Percentiles rank a stretch among this genome's conserved stretches.
Evolutionary conservation across 768 basidiomycete genomes (phyloP).

Genomic region (Daedalea quercina): DNA sequence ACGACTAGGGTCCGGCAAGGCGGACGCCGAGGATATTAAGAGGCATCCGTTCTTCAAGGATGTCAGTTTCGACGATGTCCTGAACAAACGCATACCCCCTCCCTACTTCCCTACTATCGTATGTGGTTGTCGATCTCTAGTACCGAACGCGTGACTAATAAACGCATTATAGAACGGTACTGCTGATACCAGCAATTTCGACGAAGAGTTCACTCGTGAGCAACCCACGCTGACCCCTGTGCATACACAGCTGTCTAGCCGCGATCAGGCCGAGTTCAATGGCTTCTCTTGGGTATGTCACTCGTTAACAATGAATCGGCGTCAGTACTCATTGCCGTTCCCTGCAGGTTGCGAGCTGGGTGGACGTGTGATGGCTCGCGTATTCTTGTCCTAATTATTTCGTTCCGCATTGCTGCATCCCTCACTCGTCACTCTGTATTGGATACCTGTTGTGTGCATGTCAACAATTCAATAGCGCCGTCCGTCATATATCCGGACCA

Average conservation of each 20-base stretch:
- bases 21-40: constrained; percentile 97
- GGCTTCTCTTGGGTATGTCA: constrained; percentile 88
- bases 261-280: constrained; percentile 93
- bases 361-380: constrained; percentile 23
- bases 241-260: constrained; percentile 83
- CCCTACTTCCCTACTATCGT: constrained; percentile 97
- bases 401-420: constrained; percentile 17
- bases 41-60: constrained; percentile 98
- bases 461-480: constrained; percentile 5
- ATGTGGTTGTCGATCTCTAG: constrained; percentile 25
- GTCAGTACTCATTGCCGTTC: constrained; percentile 1
- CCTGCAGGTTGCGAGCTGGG: constrained; percentile 32
- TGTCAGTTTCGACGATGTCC: constrained; percentile 93
- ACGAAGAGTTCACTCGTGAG: constrained; percentile 94
- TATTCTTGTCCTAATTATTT: constrained; percentile 18
- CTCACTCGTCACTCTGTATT: constrained; percentile 16
- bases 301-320: constrained; percentile 6
- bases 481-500: constrained; percentile 3
- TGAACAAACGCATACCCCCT: constrained; percentile 94
- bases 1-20: constrained; percentile 85
- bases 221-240: constrained; percentile 97
- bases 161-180: constrained; percentile 59
- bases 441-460: constrained; percentile 27
- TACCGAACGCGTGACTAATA: not conserved
- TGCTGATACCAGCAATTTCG: constrained; percentile 89